These are phyloP conservation scores for Bruguiera parviflora DNA, from an alignment of 345 rosid species.

Conservation along the genomic window DNA sequence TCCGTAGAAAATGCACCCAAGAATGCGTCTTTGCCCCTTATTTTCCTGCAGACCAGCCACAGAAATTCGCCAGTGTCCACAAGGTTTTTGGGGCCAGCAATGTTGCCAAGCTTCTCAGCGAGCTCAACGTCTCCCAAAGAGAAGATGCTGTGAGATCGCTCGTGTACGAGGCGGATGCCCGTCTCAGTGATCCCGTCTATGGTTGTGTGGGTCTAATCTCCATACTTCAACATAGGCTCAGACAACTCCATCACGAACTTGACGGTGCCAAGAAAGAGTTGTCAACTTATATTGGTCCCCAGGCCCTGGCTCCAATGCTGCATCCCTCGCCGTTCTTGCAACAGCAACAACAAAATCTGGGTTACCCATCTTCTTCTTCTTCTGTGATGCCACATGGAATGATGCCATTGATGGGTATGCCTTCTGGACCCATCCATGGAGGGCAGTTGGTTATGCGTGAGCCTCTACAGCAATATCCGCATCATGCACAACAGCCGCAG, in stretches of 20 bases:
- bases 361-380: neutral
- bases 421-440: neutral
- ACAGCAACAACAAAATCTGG: neutral
- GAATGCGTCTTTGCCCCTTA: conserved; percentile 30
- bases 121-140: neutral
- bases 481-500: conserved; percentile 1
- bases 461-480: conserved; percentile 1
- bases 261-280: conserved; percentile 1
- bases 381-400: neutral
- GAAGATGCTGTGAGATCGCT: conserved; percentile 6
- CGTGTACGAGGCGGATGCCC: conserved; percentile 1
- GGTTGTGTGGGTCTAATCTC: conserved; percentile 7
- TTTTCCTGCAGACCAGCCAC: conserved; percentile 32
- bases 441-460: neutral
- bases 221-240: neutral
- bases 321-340: neutral
- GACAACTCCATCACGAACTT: neutral
- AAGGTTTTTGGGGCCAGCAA: conserved; percentile 25
- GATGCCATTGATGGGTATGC: conserved; percentile 8
- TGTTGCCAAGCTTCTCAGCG: conserved; percentile 1
- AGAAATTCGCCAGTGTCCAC: conserved; percentile 27
- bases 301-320: conserved; percentile 2
- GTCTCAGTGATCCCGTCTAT: neutral
- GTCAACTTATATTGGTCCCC: conserved; percentile 4
- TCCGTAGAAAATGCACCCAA: conserved; percentile 28